These are phyloP conservation scores for Tolypocladium capitatum DNA, from an alignment of 2,329 filamentous ascomycete genomes.

Conservation along the genomic window DNA sequence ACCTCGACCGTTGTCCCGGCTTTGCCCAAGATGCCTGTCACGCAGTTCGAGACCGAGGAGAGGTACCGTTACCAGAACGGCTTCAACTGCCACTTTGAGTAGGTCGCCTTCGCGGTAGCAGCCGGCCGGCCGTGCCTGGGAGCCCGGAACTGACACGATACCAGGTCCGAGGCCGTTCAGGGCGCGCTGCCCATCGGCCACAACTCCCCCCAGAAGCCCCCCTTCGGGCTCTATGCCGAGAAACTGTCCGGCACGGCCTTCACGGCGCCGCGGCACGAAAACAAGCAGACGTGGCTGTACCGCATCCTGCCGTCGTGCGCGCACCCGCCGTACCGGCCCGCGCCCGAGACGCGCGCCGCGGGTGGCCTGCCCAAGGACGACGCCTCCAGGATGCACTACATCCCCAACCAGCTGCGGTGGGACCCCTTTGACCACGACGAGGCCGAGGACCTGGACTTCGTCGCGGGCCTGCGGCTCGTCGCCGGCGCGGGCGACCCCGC, in stretches of 20 bases:
- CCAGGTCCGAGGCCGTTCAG: slow-evolving; percentile 63
- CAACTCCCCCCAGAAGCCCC: slow-evolving; percentile 72
- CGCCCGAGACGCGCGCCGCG: slow-evolving; percentile 29
- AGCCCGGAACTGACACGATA: slow-evolving; percentile 1
- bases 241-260: slow-evolving; percentile 63
- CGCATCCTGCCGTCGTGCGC: slow-evolving; percentile 52
- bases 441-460: slow-evolving; percentile 39
- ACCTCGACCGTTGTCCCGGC: neutral
- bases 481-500: slow-evolving; percentile 70
- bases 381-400: slow-evolving; percentile 15
- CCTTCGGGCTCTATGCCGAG: slow-evolving; percentile 71
- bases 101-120: slow-evolving; percentile 17
- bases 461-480: slow-evolving; percentile 63
- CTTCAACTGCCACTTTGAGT: slow-evolving; percentile 69
- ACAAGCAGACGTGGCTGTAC: slow-evolving; percentile 61
- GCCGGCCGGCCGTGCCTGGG: neutral
- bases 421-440: slow-evolving; percentile 59
- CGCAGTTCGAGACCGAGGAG: slow-evolving; percentile 33
- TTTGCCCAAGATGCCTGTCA: slow-evolving; percentile 32
- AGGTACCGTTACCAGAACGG: slow-evolving; percentile 67
- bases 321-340: slow-evolving; percentile 28
- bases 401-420: slow-evolving; percentile 74
- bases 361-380: slow-evolving; percentile 6
- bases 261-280: slow-evolving; percentile 50
- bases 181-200: slow-evolving; percentile 63